These are phyloP conservation scores for Hippophae tibetana DNA, from an alignment of 306 rosid species.

Conservation along the genomic window DNA sequence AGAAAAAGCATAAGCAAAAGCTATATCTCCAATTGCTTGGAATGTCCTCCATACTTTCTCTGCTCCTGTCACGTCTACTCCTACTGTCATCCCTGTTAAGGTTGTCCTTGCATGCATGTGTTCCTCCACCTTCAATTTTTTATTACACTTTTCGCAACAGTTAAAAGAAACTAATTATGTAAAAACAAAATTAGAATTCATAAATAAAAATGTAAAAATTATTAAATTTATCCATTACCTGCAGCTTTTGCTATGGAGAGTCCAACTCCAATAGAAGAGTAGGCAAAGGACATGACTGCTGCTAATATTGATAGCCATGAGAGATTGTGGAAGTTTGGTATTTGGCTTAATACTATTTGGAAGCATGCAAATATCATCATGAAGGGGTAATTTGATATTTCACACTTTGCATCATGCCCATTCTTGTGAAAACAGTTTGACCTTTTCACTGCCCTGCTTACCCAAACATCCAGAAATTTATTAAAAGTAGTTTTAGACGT, in stretches of 20 bases:
- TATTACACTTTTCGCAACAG: neutral
- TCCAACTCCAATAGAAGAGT: slow-evolving; percentile 80
- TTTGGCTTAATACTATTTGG: slow-evolving; percentile 72
- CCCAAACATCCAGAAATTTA: neutral
- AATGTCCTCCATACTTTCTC: slow-evolving; percentile 76
- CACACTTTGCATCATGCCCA: slow-evolving; percentile 55
- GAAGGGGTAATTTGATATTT: slow-evolving; percentile 49
- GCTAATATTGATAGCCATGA: slow-evolving; percentile 92
- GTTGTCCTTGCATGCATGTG: slow-evolving; percentile 39
- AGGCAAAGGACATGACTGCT: slow-evolving; percentile 93
- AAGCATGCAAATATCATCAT: slow-evolving; percentile 70
- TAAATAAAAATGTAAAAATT: neutral
- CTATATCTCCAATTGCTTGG: slow-evolving; percentile 93
- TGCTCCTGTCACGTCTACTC: slow-evolving; percentile 68
- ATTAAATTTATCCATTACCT: slow-evolving; percentile 20
- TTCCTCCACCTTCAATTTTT: slow-evolving; percentile 22
- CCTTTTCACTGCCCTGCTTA: slow-evolving; percentile 69
- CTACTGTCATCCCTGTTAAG: slow-evolving; percentile 73
- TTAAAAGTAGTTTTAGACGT: too few relatives aligned
- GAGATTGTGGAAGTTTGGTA: slow-evolving; percentile 76
- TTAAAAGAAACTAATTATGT: neutral
- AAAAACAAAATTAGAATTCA: too few relatives aligned
- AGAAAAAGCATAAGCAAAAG: slow-evolving; percentile 86
- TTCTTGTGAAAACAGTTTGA: slow-evolving; percentile 83
- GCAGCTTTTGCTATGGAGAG: slow-evolving; percentile 69